Evolutionary conservation across 441 rosid species (phyloP).

Genomic region (Daphne laureola): DNA sequence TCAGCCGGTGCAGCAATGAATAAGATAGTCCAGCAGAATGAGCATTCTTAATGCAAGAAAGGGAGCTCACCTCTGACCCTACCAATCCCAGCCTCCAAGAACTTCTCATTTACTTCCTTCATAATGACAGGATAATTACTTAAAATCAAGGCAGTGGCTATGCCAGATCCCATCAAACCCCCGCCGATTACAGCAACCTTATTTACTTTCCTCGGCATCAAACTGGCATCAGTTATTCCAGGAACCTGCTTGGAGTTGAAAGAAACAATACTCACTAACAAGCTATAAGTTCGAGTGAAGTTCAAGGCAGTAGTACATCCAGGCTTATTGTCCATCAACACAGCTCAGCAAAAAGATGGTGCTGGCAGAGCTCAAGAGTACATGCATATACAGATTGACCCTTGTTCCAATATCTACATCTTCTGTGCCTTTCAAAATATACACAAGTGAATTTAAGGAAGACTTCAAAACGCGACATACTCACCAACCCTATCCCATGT

Average conservation of each 20-base stretch:
- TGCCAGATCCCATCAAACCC: slow-evolving; percentile 94
- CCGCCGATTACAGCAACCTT: slow-evolving; percentile 88
- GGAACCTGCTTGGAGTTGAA: slow-evolving; percentile 46
- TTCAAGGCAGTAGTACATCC: too few relatives aligned
- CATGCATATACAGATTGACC: too few relatives aligned
- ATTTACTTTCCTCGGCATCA: slow-evolving; percentile 54
- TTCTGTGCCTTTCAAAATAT: too few relatives aligned
- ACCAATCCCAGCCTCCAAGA: slow-evolving; percentile 70
- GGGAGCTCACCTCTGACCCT: slow-evolving; percentile 59
- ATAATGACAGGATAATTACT: slow-evolving; percentile 71
- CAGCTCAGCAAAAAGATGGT: too few relatives aligned
- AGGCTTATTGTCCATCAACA: too few relatives aligned
- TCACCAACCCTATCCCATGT: too few relatives aligned
- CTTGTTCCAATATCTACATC: too few relatives aligned
- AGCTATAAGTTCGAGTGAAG: too few relatives aligned
- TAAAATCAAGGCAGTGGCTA: slow-evolving; percentile 76
- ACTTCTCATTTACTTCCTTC: slow-evolving; percentile 81
- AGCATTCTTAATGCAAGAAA: background rate
- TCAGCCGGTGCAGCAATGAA: background rate
- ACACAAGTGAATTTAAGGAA: too few relatives aligned
- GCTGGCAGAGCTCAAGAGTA: too few relatives aligned
- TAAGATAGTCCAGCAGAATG: background rate
- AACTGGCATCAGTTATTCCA: slow-evolving; percentile 72
- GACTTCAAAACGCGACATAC: too few relatives aligned
- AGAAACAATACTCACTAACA: too few relatives aligned